A percentile compares a stretch with the other conserved stretches of the same genome.
phyloP scores from a whole-genome alignment of 345 rosid genomes.

The Linum lewisii region DNA sequence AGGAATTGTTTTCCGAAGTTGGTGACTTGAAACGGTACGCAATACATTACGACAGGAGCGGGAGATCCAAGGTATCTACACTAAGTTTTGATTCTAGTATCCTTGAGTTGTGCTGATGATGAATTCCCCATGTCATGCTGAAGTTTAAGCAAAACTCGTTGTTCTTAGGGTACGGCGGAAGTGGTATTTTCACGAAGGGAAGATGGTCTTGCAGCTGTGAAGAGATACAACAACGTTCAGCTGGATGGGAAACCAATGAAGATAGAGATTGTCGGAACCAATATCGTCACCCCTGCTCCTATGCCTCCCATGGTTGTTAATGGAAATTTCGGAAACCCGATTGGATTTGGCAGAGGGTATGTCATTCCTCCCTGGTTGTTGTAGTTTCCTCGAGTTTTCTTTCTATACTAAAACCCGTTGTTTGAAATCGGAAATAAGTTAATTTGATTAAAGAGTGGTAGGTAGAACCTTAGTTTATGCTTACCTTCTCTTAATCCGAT shows the following conservation, averaged over 20 bases:
- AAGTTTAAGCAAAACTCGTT: slow-evolving; percentile 22
- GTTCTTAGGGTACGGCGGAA: slow-evolving; percentile 86
- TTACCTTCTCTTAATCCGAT: neutral
- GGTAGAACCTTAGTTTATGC: no score
- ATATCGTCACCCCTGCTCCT: slow-evolving; percentile 38
- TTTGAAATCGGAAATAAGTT: neutral
- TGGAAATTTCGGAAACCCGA: slow-evolving; percentile 33
- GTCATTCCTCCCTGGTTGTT: neutral
- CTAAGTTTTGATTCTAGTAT: slow-evolving; percentile 23
- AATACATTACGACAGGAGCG: slow-evolving; percentile 82
- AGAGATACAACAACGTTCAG: slow-evolving; percentile 88
- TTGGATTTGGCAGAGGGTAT: slow-evolving; percentile 50
- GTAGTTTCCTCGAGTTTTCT: neutral
- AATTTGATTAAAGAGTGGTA: no score
- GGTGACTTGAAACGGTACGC: slow-evolving; percentile 85
- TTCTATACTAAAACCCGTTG: neutral
- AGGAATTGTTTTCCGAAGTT: slow-evolving; percentile 87
- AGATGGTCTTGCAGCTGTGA: slow-evolving; percentile 80
- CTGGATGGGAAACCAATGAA: slow-evolving; percentile 96
- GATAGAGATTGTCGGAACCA: slow-evolving; percentile 81
- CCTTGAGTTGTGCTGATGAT: slow-evolving; percentile 22
- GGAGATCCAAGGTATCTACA: slow-evolving; percentile 86
- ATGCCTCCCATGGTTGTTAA: slow-evolving; percentile 22
- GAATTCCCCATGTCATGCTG: slow-evolving; percentile 23
- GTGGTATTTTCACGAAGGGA: slow-evolving; percentile 63